Evolutionary conservation across 768 basidiomycete genomes (phyloP), one percentile per base, ranked within the genome.

Genomic region (Kwoniella heveanensis): DNA sequence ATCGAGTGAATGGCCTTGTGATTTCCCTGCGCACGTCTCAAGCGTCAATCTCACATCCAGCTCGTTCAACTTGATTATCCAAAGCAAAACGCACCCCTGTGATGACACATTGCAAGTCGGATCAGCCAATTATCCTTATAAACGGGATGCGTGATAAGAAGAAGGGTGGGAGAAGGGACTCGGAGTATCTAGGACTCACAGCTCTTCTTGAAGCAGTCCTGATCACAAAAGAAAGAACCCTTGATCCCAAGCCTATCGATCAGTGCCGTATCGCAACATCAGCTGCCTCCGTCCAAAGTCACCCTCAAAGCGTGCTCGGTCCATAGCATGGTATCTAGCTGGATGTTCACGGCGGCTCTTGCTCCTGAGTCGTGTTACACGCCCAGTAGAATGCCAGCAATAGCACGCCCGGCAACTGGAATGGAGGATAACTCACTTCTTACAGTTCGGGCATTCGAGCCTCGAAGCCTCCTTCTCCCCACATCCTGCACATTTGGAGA

Each of bases 151-250:
- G n/a, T 27, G 22, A 30, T 9, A 32, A 10, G 56, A 57, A 25
- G 25, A 36, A 65, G 79, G 63, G 74, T 76, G 73, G 76, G 78
- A 44, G 17, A 4, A 79, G 62, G 19, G 32, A 44, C 29, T 54
- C 24, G 50, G 25, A 19, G n/a, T n/a, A n/a, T n/a, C n/a, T n/a
- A n/a, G n/a, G 12, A 65, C 92, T 83, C 79, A 94, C 95, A 98
- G 79, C 86, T 88, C 51, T 88, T 85, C 81, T 96, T 97, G 86
- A 97, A 97, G 82, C 95, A 98, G 54, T 90, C 91, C 80, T 98
- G 95, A 25, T 88, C 87, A 69, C 95, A 97, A 82, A 94, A 98
- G 71, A 78, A 81, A 30, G 77, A 77, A n/a, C 79, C 81, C 6
- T 69, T 69, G 53, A 82, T 81, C 19, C 80, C 80, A n/a, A 81